These are phyloP conservation scores for Corylus heterophylla DNA, from an alignment of 306 rosid genomes.

Conservation along the genomic window DNA sequence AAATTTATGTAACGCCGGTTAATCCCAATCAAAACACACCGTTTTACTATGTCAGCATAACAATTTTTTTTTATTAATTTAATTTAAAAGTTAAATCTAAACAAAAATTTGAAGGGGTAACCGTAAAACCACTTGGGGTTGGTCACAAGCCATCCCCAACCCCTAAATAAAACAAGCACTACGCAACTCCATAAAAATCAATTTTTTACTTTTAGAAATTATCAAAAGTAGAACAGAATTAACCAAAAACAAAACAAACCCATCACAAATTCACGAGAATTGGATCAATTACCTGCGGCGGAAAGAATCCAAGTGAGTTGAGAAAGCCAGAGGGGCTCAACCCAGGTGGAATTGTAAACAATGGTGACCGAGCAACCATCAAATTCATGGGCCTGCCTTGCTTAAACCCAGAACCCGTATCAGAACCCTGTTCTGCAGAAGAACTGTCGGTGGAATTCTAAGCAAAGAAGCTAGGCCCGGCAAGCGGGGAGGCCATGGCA, in stretches of 20 bases:
- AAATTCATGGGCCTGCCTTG: conserved; percentile 83
- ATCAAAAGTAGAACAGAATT: background rate
- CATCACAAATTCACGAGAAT: background rate
- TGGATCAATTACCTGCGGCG: conserved; percentile 70
- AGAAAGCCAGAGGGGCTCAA: conserved; percentile 89
- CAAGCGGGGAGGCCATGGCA: conserved; percentile 92
- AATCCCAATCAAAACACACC: no score
- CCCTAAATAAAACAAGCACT: background rate
- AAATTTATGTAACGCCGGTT: no score
- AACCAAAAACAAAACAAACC: background rate
- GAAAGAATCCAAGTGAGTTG: conserved; percentile 88
- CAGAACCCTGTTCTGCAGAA: conserved; percentile 31
- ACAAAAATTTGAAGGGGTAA: no score
- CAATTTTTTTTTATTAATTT: no score
- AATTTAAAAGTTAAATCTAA: no score
- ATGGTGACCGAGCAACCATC: conserved; percentile 67
- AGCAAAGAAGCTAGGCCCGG: conserved; percentile 29
- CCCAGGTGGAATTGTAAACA: conserved; percentile 83
- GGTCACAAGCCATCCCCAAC: no score
- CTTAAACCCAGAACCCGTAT: conserved; percentile 59
- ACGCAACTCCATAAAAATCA: background rate
- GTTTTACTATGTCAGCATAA: no score
- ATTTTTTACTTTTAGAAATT: background rate
- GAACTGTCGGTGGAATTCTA: conserved; percentile 35
- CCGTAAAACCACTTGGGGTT: no score